A percentile compares a stretch with the other conserved stretches of the same genome.
phyloP scores from a whole-genome alignment of 768 basidiomycete genomes.

The Tephrocybe sp. region DNA sequence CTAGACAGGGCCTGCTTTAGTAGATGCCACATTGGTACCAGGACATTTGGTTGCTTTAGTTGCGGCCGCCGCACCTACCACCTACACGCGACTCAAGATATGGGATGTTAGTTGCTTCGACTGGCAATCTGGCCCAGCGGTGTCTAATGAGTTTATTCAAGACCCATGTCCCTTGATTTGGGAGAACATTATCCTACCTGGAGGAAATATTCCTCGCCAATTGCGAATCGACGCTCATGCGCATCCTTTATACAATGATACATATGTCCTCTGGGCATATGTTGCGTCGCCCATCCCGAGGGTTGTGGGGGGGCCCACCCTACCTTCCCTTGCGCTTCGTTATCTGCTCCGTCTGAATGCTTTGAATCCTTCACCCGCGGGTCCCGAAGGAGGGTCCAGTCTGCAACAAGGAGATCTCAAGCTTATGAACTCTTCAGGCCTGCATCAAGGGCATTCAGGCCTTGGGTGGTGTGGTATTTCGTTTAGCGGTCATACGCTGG shows the following conservation, averaged over 20 bases:
- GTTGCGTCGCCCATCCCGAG: conserved; percentile 6
- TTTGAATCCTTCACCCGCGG: too few relatives aligned
- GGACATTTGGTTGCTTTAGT: conserved; percentile 1
- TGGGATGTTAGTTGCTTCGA: neutral
- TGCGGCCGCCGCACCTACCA: too few relatives aligned
- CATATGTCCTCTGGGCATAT: conserved; percentile 5
- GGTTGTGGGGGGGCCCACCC: neutral
- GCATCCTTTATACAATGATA: conserved; percentile 7
- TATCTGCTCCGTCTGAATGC: neutral
- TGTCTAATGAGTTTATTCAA: neutral
- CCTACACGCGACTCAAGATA: neutral
- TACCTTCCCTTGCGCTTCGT: neutral
- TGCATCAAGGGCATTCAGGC: neutral
- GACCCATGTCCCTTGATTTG: neutral
- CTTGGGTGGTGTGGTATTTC: conserved; percentile 5
- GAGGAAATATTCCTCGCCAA: neutral
- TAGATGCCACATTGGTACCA: neutral
- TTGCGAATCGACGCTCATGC: neutral
- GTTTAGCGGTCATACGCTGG: conserved; percentile 6
- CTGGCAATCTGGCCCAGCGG: neutral
- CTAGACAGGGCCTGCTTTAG: neutral
- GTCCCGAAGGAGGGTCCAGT: too few relatives aligned
- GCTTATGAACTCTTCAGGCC: too few relatives aligned
- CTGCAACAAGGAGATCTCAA: too few relatives aligned
- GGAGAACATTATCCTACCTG: neutral